Evolutionary conservation across 2,329 filamentous ascomycete genomes (phyloP).

Genomic region (Thermomyces lanuginosus): DNA sequence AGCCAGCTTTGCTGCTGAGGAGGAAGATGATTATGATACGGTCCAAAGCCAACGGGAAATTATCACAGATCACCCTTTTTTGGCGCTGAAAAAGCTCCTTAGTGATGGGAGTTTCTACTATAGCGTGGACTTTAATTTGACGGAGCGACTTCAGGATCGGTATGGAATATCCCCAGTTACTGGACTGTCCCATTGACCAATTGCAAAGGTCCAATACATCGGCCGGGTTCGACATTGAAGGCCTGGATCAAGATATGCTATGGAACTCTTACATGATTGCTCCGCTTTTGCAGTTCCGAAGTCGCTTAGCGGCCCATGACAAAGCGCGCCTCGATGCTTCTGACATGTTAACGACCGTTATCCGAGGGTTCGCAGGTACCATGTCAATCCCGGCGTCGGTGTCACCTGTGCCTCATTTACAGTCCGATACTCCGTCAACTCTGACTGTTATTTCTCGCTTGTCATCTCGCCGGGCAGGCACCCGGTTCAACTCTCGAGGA

Average conservation of each 20-base stretch:
- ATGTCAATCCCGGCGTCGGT: slow-evolving; percentile 65
- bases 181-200: slow-evolving; percentile 5
- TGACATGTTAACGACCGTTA: slow-evolving; percentile 78
- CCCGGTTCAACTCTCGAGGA: slow-evolving; percentile 88
- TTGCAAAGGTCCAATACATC: slow-evolving; percentile 50
- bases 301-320: slow-evolving; percentile 58
- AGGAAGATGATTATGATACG: slow-evolving; percentile 36
- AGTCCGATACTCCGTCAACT: slow-evolving; percentile 60
- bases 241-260: slow-evolving; percentile 77
- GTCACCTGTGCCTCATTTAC: slow-evolving; percentile 50
- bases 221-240: slow-evolving; percentile 74
- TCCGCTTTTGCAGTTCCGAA: slow-evolving; percentile 77
- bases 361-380: slow-evolving; percentile 79
- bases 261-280: slow-evolving; percentile 99
- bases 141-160: slow-evolving; percentile 80
- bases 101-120: slow-evolving; percentile 95
- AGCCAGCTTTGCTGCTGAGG: slow-evolving; percentile 38
- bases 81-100: slow-evolving; percentile 78
- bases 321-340: slow-evolving; percentile 69
- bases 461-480: slow-evolving; percentile 80
- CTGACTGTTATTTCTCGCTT: slow-evolving; percentile 82
- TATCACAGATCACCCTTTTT: slow-evolving; percentile 69
- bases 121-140: slow-evolving; percentile 90
- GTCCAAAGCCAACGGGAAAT: slow-evolving; percentile 48
- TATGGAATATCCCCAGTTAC: slow-evolving; percentile 20